Evolutionary conservation across 768 basidiomycete species (phyloP), one percentile per base, ranked within the genome.

Genomic region (Suillus plorans): DNA sequence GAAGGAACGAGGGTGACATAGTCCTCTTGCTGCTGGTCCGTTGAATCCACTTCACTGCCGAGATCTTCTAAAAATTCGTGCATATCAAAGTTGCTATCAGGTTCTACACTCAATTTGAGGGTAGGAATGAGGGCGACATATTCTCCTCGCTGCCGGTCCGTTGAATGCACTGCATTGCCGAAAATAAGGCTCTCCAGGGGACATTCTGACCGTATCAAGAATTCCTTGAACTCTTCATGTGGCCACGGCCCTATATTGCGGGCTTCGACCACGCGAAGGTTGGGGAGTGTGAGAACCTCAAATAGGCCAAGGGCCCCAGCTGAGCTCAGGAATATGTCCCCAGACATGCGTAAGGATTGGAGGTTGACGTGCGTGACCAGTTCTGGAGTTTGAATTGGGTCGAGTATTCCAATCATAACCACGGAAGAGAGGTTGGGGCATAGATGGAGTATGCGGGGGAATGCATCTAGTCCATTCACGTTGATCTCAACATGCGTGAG

Each of bases 171-270:
- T 10, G 9, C 1, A 10, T 3, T 20, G 44, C 8, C 20, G 20
- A 45, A 10, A 45, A n/a, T 9, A 9, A 45, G 20, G 20, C 9
- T 20, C 20, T 69, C 65, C 18, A 72, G 66, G 10, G 70, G 70
- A 41, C 71, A 72, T 31, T 4, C 5, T 12, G 71, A 72, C 2
- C 71, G 70, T 41, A 16, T 28, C 25, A 71, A 20, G 31, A 71
- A 72, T 20, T 59, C 20, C 55, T 52, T 71, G 59, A 72, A 61
- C 16, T 63, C 61, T 5, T 65, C 45, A 20, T 69, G 65, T 28
- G 49, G 65, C 71, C 71, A 73, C 4, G 44, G 1, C 1, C 14
- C 22, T 25, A 63, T 37, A 62, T 68, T 52, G 16, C 39, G 22
- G 13, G 67, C 44, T 44, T 64, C 55, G 36, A 71, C 45, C 13